phyloP scores from a whole-genome alignment of 1,284 basidiomycete genomes.

The Trichosporon sp. region DNA sequence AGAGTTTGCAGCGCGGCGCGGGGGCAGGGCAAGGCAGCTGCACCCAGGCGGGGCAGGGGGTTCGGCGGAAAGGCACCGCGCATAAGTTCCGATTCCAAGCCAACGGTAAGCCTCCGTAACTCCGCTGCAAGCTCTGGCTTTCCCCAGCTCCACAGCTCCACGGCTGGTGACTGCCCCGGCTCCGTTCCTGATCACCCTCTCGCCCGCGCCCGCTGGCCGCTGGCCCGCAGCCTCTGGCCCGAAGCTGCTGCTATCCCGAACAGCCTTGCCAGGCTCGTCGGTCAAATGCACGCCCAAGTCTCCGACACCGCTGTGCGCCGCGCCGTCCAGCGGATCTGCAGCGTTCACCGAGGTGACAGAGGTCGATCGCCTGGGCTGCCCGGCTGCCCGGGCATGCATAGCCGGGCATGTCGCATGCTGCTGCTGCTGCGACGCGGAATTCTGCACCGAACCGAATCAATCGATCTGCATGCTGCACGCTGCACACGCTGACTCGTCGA shows the following conservation, averaged over 20 bases:
- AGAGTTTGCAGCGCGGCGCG: too few relatives aligned
- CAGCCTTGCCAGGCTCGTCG: not conserved
- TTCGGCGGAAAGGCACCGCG: not conserved
- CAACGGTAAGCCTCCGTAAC: not conserved
- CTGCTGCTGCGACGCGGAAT: not conserved
- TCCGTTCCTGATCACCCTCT: not conserved
- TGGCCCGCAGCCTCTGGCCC: not conserved
- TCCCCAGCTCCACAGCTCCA: not conserved
- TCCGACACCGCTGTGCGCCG: not conserved
- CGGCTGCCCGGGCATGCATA: not conserved
- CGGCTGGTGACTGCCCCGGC: not conserved
- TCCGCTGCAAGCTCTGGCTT: not conserved
- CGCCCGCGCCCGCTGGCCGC: too few relatives aligned
- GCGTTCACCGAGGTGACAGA: not conserved
- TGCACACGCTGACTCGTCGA: not conserved
- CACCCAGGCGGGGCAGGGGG: too few relatives aligned
- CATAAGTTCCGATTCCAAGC: not conserved
- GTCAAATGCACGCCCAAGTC: not conserved
- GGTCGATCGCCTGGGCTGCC: too few relatives aligned
- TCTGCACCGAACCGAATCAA: not conserved
- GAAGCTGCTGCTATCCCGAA: not conserved
- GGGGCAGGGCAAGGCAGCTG: too few relatives aligned
- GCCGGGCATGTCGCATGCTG: not conserved
- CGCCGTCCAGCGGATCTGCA: not conserved
- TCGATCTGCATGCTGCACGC: too few relatives aligned